Evolutionary conservation across 345 rosid species (phyloP).

Genomic region (Syzygium grande): DNA sequence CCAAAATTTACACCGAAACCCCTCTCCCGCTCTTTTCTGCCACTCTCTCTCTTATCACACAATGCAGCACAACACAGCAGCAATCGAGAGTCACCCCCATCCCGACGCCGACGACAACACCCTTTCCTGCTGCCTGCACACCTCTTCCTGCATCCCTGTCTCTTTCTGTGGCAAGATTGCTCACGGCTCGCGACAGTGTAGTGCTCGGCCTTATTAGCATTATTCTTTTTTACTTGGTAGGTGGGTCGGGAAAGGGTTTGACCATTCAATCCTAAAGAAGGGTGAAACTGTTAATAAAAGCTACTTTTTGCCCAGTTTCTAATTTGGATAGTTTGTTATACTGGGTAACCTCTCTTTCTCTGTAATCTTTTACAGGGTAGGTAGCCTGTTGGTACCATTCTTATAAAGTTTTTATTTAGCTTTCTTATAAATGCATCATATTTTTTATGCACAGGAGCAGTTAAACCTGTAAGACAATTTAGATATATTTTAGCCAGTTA

Average conservation of each 20-base stretch:
- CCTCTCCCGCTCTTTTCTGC: not conserved
- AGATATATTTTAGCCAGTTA: not conserved
- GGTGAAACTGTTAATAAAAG: not conserved
- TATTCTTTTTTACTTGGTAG: not conserved
- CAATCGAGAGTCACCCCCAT: not conserved
- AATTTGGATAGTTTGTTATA: not conserved
- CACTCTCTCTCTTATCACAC: not conserved
- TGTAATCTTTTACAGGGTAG: not conserved
- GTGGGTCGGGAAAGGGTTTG: not conserved
- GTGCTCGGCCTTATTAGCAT: no score
- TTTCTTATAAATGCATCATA: not conserved
- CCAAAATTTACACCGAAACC: not conserved
- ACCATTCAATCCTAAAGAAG: not conserved
- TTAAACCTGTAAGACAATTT: not conserved
- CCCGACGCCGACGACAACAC: not conserved
- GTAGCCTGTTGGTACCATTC: not conserved
- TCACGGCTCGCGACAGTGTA: no score
- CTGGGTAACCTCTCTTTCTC: not conserved
- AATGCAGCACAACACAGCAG: not conserved
- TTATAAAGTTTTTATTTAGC: not conserved
- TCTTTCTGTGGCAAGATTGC: no score
- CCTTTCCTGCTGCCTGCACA: no score
- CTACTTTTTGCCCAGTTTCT: not conserved
- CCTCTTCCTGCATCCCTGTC: no score
- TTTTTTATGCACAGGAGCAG: not conserved